Evolutionary conservation across 768 basidiomycete genomes (phyloP).

Genomic region (Trichaptum fuscoviolaceum): DNA sequence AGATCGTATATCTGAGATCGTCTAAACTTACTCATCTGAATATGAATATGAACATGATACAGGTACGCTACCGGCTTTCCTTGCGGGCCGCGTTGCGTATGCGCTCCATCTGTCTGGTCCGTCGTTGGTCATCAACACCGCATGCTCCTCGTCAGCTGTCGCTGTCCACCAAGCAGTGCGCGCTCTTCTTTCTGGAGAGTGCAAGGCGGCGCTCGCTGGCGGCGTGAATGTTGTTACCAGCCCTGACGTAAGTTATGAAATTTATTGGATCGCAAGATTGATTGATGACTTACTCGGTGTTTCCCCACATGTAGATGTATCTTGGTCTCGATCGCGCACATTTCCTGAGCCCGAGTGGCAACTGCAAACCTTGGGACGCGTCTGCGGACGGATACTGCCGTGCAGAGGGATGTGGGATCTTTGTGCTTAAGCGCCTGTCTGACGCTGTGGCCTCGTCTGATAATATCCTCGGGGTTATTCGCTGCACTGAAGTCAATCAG

Average conservation of each 20-base stretch:
- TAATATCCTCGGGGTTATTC: constrained; percentile 61
- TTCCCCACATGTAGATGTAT: constrained; percentile 48
- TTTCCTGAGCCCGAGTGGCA: constrained; percentile 61
- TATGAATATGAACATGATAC: constrained; percentile 8
- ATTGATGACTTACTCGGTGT: constrained; percentile 4
- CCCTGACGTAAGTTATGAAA: constrained; percentile 50
- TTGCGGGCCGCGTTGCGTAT: constrained; percentile 69
- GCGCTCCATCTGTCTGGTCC: constrained; percentile 65
- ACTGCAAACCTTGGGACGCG: constrained; percentile 67
- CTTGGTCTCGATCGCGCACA: constrained; percentile 63
- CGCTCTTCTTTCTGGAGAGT: constrained; percentile 58
- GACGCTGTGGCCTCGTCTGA: constrained; percentile 67
- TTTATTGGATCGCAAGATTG: constrained; percentile 1
- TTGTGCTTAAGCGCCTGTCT: constrained; percentile 63
- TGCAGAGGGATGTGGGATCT: constrained; percentile 64
- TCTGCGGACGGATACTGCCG: constrained; percentile 72
- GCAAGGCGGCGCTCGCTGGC: constrained; percentile 63
- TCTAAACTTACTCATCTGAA: background rate
- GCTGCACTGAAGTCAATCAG: constrained; percentile 68
- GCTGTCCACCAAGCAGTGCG: constrained; percentile 68
- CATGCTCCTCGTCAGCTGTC: constrained; percentile 66
- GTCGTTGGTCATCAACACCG: constrained; percentile 67
- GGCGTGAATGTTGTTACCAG: constrained; percentile 70
- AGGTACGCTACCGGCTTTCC: constrained; percentile 67
- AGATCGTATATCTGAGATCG: background rate